Conservation (phyloP, 352 stramenopile genomes). For the Discostella stelligera region DNA sequence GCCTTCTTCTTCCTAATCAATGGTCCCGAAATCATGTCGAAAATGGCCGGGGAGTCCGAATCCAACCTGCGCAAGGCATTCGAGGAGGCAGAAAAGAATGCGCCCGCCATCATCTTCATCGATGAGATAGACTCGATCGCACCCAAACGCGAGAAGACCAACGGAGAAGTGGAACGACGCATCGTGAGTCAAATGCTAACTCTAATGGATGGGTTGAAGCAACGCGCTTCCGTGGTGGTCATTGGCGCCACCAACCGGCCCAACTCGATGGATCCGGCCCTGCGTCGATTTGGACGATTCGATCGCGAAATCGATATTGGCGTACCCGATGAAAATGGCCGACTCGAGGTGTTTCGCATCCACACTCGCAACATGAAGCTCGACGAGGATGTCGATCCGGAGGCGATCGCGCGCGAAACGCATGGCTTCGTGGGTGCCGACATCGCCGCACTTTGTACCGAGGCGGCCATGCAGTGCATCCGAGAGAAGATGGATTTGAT, state of each 20-base stretch:
- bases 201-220: slow-evolving; percentile 96
- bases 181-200: slow-evolving; percentile 99
- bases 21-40: slow-evolving; percentile 99
- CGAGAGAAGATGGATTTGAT: slow-evolving; percentile 99
- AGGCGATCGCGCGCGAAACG: slow-evolving; percentile 96
- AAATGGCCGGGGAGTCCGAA: slow-evolving; percentile 86
- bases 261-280: slow-evolving; percentile 96
- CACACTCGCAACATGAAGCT: slow-evolving; percentile 99
- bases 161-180: slow-evolving; percentile 97
- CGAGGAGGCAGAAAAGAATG: slow-evolving; percentile 99
- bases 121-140: slow-evolving; percentile 99
- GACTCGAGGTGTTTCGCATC: slow-evolving; percentile 99
- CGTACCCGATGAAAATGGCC: slow-evolving; percentile 97
- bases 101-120: slow-evolving; percentile 99
- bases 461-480: slow-evolving; percentile 98
- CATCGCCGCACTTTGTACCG: slow-evolving; percentile 98
- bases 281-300: slow-evolving; percentile 98
- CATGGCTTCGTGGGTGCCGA: slow-evolving; percentile 99
- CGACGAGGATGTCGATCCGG: slow-evolving; percentile 97
- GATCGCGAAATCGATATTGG: slow-evolving; percentile 99
- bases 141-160: slow-evolving; percentile 98
- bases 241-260: slow-evolving; percentile 99
- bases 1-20: slow-evolving; percentile 99
- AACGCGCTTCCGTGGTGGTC: slow-evolving; percentile 92
- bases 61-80: slow-evolving; percentile 94